Evolutionary conservation across 1,139 yeast genomes (phyloP).

Genomic region (Magnusiomyces magnusii): DNA sequence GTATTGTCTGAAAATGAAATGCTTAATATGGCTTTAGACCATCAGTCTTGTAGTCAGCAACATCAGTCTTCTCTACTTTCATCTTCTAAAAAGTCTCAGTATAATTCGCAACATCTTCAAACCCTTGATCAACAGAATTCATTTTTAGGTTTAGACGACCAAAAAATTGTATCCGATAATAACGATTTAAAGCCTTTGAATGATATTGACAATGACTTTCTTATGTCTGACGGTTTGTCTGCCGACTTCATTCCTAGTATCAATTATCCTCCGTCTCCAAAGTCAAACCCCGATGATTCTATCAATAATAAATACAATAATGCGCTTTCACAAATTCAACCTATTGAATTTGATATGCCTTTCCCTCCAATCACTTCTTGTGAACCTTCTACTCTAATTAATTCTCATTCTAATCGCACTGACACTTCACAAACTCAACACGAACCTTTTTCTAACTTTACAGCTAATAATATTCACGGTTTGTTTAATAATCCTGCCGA

Average conservation of each 20-base stretch:
- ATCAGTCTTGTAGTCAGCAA: too few species aligned
- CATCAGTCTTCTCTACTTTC: background rate
- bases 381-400: background rate
- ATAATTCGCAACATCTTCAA: background rate
- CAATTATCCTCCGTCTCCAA: background rate
- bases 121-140: background rate
- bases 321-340: background rate
- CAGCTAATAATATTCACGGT: background rate
- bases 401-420: too few species aligned
- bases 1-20: background rate
- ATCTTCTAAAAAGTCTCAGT: background rate
- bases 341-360: background rate
- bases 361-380: background rate
- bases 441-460: background rate
- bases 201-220: background rate
- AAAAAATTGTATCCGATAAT: background rate
- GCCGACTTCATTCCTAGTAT: background rate
- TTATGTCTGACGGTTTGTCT: too few species aligned
- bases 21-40: background rate
- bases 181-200: background rate
- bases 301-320: background rate
- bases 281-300: background rate
- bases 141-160: background rate
- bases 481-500: background rate
- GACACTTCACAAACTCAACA: background rate